These are phyloP conservation scores for Toxicodendron radicans DNA, from an alignment of 345 rosid genomes.

Conservation along the genomic window DNA sequence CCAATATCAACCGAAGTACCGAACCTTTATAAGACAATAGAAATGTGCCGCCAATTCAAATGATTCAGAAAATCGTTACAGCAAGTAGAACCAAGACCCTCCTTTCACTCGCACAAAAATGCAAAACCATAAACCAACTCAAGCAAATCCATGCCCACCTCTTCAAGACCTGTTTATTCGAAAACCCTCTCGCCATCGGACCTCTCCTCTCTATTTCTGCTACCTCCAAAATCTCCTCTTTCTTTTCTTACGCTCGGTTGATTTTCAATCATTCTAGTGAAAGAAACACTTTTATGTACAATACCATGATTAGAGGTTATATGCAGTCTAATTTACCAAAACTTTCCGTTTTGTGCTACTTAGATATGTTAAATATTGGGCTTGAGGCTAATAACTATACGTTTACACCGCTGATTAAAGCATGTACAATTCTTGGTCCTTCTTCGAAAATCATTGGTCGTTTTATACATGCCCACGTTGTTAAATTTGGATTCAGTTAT, in stretches of 20 bases:
- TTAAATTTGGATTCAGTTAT: conserved; percentile 27
- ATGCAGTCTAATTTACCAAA: conserved; percentile 22
- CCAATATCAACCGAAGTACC: no score
- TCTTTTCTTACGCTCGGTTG: conserved; percentile 31
- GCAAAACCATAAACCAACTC: conserved; percentile 33
- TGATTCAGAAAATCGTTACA: conserved; percentile 20
- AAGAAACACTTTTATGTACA: conserved; percentile 37
- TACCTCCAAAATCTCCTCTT: conserved; percentile 19
- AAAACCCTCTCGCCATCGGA: conserved; percentile 28
- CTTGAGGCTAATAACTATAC: conserved; percentile 32
- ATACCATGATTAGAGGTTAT: conserved; percentile 33
- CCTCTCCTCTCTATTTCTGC: conserved; percentile 31
- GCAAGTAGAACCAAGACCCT: conserved; percentile 3
- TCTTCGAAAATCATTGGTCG: conserved; percentile 12
- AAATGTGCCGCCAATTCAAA: conserved; percentile 17
- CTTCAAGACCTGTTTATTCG: conserved; percentile 21
- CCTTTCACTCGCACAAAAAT: conserved; percentile 14
- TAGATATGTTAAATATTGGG: conserved; percentile 29
- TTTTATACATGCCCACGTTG: conserved; percentile 35
- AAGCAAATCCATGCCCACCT: conserved; percentile 37
- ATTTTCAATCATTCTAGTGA: conserved; percentile 22
- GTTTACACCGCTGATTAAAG: conserved; percentile 38
- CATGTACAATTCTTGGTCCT: conserved; percentile 27
- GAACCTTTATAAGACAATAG: not conserved
- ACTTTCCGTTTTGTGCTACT: conserved; percentile 25